Conservation (phyloP, 1,139 yeast genomes). For the Wickerhamomyces sp. region DNA sequence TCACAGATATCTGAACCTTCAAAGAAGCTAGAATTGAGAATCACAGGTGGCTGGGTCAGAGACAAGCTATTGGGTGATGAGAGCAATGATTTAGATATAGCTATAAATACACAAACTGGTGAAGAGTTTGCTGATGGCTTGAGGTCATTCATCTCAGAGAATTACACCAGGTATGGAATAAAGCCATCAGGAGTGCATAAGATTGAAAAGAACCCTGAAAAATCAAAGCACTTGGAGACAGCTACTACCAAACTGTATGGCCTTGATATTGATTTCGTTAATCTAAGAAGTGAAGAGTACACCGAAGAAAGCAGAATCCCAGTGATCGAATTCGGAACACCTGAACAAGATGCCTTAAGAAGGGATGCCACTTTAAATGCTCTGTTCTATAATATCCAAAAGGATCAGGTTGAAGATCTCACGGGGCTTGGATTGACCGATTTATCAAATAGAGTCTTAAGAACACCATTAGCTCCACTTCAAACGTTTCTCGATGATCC, state of each 20-base stretch:
- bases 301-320: constrained; percentile 84
- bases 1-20: constrained; percentile 8
- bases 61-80: constrained; percentile 80
- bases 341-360: constrained; percentile 85
- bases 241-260: constrained; percentile 86
- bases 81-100: constrained; percentile 88
- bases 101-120: constrained; percentile 80
- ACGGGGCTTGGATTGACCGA: constrained; percentile 75
- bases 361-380: constrained; percentile 96
- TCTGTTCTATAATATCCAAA: constrained; percentile 74
- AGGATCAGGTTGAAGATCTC: constrained; percentile 71
- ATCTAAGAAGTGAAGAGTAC: constrained; percentile 82
- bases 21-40: constrained; percentile 50
- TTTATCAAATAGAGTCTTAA: constrained; percentile 58
- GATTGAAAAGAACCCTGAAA: constrained; percentile 89
- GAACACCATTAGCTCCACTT: constrained; percentile 84
- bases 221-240: constrained; percentile 92
- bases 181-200: constrained; percentile 60
- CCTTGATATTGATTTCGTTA: constrained; percentile 86
- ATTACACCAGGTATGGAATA: constrained; percentile 37
- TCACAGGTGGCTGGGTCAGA: constrained; percentile 99
- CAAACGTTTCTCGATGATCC: constrained; percentile 94
- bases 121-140: constrained; percentile 75
- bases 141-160: constrained; percentile 43
- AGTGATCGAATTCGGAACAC: constrained; percentile 70